These are phyloP conservation scores for Phylloporus sp. DNA, from an alignment of 768 basidiomycete genomes.

Conservation along the genomic window DNA sequence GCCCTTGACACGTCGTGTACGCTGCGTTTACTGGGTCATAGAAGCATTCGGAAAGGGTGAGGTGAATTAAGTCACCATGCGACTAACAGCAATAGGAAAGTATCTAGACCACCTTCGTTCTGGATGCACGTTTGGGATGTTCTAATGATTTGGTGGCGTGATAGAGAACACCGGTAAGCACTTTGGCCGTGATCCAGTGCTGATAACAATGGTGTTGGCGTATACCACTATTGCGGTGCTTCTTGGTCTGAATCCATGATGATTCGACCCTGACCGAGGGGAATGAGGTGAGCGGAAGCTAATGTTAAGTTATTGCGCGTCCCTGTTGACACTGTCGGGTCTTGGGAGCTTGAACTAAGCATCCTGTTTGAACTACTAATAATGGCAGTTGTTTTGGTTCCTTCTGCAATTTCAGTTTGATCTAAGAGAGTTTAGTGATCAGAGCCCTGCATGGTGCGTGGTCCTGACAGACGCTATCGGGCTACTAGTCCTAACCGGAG, in stretches of 20 bases:
- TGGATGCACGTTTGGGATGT: neutral
- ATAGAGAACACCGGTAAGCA: constrained; percentile 3
- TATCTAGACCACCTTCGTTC: neutral
- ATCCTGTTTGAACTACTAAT: neutral
- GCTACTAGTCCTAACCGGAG: neutral
- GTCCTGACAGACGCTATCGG: neutral
- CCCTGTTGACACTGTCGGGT: neutral
- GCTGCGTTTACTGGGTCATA: neutral
- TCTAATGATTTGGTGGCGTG: neutral
- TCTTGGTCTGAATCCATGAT: constrained; percentile 4
- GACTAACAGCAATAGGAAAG: neutral
- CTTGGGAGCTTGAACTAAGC: neutral
- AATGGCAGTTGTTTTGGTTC: neutral
- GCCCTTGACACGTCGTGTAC: neutral
- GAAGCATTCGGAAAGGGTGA: neutral
- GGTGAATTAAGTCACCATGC: neutral
- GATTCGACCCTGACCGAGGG: neutral
- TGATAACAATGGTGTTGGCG: neutral
- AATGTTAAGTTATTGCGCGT: neutral
- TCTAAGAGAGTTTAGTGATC: constrained; percentile 8
- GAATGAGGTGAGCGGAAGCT: neutral
- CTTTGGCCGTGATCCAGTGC: constrained; percentile 1
- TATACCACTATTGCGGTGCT: constrained; percentile 4
- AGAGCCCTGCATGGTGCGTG: neutral
- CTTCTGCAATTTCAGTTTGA: neutral